Evolutionary conservation across 768 basidiomycete genomes (phyloP), one percentile per base, ranked within the genome.

Genomic region (Scleroderma citrinum): DNA sequence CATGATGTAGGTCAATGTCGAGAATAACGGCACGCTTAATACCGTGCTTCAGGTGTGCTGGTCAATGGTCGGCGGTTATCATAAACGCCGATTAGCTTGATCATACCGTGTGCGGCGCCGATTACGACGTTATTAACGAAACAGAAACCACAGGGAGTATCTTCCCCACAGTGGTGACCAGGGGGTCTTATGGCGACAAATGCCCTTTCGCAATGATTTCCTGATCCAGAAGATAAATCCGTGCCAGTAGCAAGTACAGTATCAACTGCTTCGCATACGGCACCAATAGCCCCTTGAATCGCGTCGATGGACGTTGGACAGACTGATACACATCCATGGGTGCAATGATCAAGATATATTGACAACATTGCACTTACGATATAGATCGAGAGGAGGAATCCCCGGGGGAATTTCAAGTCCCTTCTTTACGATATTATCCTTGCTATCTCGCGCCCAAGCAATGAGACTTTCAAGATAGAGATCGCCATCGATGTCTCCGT

Each of bases 41-140:
- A 7, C 79, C 78, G 58, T 96, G 83, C 45, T 81, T 70, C 12
- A 96, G 67, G 65, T 97, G 83, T 0, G 93, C 93, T 95, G 51
- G 5, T n/a, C 21, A 24, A 14, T 8, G 37, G 14, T 23, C 5
- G 12, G 29, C n/a, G 14, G 23, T 59, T 16, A 47, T 21, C n/a
- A 29, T 8, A 29, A 32, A 45, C 39, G n/a, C 34, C 24, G 8
- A 32, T 13, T 42, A 35, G 19, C 12, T 14, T 20, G 20, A 19
- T 50, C 74, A 35, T 57, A 92, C 92, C 94, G 61, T 97, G 91
- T 13, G 92, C 91, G 29, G 92, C 92, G 0, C 77, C 93, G 3
- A 97, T 77, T 0, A 85, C 84, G 0, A 96, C 87, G 59, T 98
- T 99, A 56, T 97, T 97, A 26, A 96, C 77, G 57, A 94, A 96